Percentiles rank a stretch among this genome's conserved stretches.
These are phyloP conservation scores for Globisporangium spinosum DNA, from an alignment of 352 stramenopile genomes.

Conservation along the genomic window DNA sequence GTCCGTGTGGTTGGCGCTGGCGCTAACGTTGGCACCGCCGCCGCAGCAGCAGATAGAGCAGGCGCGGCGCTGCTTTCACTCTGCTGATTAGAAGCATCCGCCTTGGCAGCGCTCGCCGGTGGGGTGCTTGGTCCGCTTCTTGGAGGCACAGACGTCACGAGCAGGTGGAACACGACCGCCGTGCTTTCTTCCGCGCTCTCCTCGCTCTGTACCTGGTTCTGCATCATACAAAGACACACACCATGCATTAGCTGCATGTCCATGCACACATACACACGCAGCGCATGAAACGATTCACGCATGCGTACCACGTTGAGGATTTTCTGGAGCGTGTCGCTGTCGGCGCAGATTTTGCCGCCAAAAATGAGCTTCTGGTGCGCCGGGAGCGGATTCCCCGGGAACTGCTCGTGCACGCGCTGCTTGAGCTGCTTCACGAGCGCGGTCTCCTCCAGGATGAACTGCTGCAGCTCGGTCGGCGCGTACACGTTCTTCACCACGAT, in stretches of 20 bases:
- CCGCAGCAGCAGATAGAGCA: neutral
- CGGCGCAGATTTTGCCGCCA: constrained; percentile 80
- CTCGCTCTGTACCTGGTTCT: constrained; percentile 34
- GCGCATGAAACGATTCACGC: too few relatives aligned
- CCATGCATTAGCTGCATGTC: neutral
- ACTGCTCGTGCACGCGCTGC: constrained; percentile 38
- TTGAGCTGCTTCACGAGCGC: constrained; percentile 60
- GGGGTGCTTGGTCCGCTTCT: constrained; percentile 23
- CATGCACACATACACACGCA: neutral
- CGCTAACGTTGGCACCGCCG: neutral
- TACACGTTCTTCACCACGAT: constrained; percentile 86
- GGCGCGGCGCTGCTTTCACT: neutral
- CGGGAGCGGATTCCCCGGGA: constrained; percentile 42
- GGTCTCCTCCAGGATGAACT: constrained; percentile 35
- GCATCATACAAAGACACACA: constrained; percentile 1
- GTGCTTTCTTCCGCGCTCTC: constrained; percentile 26
- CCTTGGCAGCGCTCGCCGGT: neutral
- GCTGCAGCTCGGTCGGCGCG: constrained; percentile 42
- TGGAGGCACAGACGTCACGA: constrained; percentile 39
- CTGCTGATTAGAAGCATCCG: neutral
- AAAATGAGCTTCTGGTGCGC: constrained; percentile 84
- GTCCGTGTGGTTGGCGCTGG: constrained; percentile 7
- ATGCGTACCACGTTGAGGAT: constrained; percentile 21
- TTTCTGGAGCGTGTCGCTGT: constrained; percentile 44
- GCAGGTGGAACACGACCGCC: constrained; percentile 71